Evolutionary conservation across 208 protist species (phyloP).

Genomic region (Kentomonas sorsogonicus): DNA sequence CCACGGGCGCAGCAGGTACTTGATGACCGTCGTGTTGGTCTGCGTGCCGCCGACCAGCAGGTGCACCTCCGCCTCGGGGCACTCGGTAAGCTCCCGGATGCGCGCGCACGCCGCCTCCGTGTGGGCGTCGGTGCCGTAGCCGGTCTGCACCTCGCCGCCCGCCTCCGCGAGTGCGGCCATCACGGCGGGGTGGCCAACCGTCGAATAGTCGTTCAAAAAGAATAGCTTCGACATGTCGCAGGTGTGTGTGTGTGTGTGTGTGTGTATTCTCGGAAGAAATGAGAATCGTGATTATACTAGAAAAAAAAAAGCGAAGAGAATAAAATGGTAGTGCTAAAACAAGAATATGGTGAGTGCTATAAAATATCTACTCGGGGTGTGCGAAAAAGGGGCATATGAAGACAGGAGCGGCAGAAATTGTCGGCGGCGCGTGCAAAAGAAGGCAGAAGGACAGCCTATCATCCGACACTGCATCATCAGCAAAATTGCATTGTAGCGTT

Average conservation of each 20-base stretch:
- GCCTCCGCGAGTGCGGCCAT: conserved; percentile 20
- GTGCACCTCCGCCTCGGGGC: conserved; percentile 32
- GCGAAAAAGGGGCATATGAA: too few species aligned
- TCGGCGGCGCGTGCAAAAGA: too few species aligned
- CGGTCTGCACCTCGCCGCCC: conserved; percentile 20
- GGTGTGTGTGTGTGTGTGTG: conserved; percentile 1
- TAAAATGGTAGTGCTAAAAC: too few species aligned
- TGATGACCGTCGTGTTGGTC: conserved; percentile 31
- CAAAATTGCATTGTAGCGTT: too few species aligned
- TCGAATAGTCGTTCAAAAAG: conserved; percentile 35
- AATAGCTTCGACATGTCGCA: neutral
- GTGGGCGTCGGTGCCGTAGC: conserved; percentile 35
- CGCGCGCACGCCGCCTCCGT: conserved; percentile 18
- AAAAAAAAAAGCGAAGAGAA: conserved; percentile 8
- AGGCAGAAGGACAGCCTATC: too few species aligned
- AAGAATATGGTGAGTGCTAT: too few species aligned
- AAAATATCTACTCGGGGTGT: too few species aligned
- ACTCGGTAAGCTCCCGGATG: conserved; percentile 20
- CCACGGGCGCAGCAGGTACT: conserved; percentile 27
- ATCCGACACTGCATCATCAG: too few species aligned
- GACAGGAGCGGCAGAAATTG: too few species aligned
- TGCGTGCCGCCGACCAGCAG: conserved; percentile 39
- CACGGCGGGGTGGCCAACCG: conserved; percentile 27
- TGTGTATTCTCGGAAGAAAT: neutral
- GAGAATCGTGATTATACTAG: neutral